Evolutionary conservation across 305 asterid species (phyloP).

Genomic region (Solanum hybrid): DNA sequence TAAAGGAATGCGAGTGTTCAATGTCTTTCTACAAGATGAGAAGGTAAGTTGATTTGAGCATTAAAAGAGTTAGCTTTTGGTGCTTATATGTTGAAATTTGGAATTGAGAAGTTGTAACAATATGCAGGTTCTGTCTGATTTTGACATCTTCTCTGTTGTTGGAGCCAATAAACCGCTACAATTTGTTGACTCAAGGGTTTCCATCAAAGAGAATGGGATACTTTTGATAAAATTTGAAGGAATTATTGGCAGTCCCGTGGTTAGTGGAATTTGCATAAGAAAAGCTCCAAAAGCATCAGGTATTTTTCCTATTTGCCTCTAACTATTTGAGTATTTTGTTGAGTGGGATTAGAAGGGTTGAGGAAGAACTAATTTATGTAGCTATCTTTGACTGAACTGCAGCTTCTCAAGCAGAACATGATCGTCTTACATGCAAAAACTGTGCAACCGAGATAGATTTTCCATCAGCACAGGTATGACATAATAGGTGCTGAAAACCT

Average conservation of each 20-base stretch:
- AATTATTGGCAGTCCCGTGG: conserved; percentile 62
- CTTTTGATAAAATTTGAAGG: conserved; percentile 75
- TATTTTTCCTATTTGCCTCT: conserved; percentile 15
- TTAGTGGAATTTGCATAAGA: conserved; percentile 87
- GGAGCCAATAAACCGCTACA: conserved; percentile 94
- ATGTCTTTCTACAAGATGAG: conserved; percentile 80
- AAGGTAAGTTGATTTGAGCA: conserved; percentile 47
- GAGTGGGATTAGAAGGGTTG: background rate
- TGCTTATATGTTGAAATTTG: background rate
- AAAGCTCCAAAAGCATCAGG: conserved; percentile 47
- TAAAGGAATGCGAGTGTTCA: conserved; percentile 84
- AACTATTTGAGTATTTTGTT: background rate
- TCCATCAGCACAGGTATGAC: conserved; percentile 73
- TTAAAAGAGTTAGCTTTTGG: background rate
- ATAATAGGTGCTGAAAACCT: background rate
- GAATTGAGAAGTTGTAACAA: background rate
- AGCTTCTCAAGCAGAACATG: conserved; percentile 36
- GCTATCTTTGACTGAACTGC: conserved; percentile 15
- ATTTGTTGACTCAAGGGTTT: conserved; percentile 57
- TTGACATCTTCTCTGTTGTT: conserved; percentile 81
- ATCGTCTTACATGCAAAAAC: conserved; percentile 49
- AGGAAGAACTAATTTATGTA: background rate
- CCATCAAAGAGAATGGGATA: conserved; percentile 51
- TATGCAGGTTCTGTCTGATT: conserved; percentile 73
- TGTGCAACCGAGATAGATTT: conserved; percentile 59